phyloP scores from a whole-genome alignment of 371 early-diverging fungal species.

The Rhizopus arrhizus region DNA sequence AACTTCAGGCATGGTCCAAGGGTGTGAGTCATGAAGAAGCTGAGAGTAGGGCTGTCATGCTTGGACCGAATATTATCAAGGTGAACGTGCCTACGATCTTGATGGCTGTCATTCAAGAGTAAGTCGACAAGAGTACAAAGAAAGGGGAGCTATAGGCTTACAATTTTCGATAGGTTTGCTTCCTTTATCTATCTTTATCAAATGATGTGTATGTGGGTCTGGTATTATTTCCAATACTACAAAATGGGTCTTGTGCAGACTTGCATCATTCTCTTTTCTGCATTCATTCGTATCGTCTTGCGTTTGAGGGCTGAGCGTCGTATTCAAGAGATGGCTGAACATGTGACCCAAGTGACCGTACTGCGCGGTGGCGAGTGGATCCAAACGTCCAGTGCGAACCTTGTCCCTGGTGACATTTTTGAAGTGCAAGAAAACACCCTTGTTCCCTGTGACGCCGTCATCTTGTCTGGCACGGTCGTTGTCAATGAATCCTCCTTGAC shows the following conservation, averaged over 20 bases:
- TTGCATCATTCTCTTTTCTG: conserved; percentile 63
- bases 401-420: conserved; percentile 72
- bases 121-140: conserved; percentile 4
- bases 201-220: conserved; percentile 70
- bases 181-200: conserved; percentile 77
- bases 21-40: conserved; percentile 63
- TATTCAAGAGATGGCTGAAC: conserved; percentile 64
- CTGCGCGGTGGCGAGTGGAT: conserved; percentile 64
- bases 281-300: conserved; percentile 64
- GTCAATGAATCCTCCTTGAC: conserved; percentile 84
- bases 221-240: conserved; percentile 71
- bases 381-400: conserved; percentile 42
- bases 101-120: conserved; percentile 59
- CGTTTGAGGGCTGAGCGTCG: conserved; percentile 61
- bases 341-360: conserved; percentile 44
- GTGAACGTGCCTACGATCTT: conserved; percentile 54
- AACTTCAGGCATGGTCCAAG: conserved; percentile 46
- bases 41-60: conserved; percentile 45
- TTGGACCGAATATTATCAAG: conserved; percentile 68
- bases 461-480: conserved; percentile 75
- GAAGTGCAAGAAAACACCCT: conserved; percentile 31
- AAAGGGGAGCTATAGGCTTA: not conserved
- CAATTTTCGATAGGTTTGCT: conserved; percentile 38
- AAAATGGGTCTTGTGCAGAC: conserved; percentile 72
- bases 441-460: conserved; percentile 66